Percentiles rank a stretch among this genome's conserved stretches.
phyloP scores from a whole-genome alignment of 148 eudicot species.

The Suaeda aralocaspica region DNA sequence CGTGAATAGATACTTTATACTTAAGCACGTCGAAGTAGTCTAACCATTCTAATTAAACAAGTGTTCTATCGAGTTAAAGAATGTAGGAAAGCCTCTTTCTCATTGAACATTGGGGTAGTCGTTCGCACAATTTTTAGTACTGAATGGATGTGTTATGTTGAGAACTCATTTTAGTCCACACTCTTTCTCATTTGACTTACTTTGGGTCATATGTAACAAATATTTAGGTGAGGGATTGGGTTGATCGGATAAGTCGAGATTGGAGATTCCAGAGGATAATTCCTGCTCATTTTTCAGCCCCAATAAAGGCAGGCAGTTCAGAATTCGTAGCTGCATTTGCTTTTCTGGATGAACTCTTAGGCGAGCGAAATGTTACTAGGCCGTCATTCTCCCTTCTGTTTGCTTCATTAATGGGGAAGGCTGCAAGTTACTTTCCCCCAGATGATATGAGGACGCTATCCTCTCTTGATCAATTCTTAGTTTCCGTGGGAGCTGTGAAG shows the following conservation, averaged over 20 bases:
- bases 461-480: constrained; percentile 87
- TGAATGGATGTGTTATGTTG: no score
- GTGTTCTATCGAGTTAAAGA: no score
- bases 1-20: no score
- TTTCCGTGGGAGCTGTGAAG: constrained; percentile 92
- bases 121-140: no score
- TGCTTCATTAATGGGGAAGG: constrained; percentile 79
- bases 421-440: constrained; percentile 91
- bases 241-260: constrained; percentile 68
- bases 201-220: not conserved
- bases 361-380: constrained; percentile 61
- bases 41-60: no score
- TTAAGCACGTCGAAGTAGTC: no score
- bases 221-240: constrained; percentile 82
- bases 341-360: constrained; percentile 86
- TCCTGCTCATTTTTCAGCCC: constrained; percentile 94
- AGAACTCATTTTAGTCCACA: not conserved
- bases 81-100: no score
- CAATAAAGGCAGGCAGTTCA: constrained; percentile 74
- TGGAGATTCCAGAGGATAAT: constrained; percentile 96
- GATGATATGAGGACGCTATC: constrained; percentile 97
- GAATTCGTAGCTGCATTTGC: constrained; percentile 89
- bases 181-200: not conserved
- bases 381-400: constrained; percentile 79
- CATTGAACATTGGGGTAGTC: no score